Base-by-base conservation (phyloP, 768 basidiomycete genomes). In the Wakefieldia striispora region DNA sequence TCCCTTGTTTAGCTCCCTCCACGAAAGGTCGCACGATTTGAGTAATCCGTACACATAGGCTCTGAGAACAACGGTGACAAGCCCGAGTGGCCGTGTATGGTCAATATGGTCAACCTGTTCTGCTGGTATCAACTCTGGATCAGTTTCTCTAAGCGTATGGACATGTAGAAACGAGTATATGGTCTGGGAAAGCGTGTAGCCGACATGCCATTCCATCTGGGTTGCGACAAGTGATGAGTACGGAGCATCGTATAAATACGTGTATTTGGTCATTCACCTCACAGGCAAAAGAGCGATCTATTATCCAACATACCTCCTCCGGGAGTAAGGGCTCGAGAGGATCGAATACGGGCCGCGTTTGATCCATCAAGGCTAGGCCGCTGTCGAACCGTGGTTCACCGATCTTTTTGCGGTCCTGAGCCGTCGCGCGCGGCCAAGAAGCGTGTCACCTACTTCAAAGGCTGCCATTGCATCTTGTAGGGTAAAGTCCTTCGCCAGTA, bases 381-480 rank as follows among this genome's bases (percentile, higher is more conserved):
- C 83, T 92, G 66, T 97, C 94, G 66, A 95, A 82, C 11, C 90
- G 82, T 20, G 91, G 86, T 66, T 95, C 91, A 19, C 92, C 88
- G 43, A 95, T 91, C 93, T 95, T 67, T 26, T 91, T 61, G 14
- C 27, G 45, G 33, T 33, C 33, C 39, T 51, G 54, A 53, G 53
- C 55, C 43, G 57, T 53, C 47, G 34, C 1, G 45, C 41, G 54
- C 34, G 47, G 41, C 37, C 12, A 45, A 49, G 24, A 43, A 29
- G 27, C 17, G 26, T 44, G 43, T 42, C 20, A 59, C 74, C 50
- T 63, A 88, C 91, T 80, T 94, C 88, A 47, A 97, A 83, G 13
- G 91, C 89, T 58, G 88, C 88, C 93, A 97, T 95, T n/a, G 91
- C 85, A 53, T 97, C 94, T 53, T 85, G 79, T 40, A 95, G 73